phyloP scores from a whole-genome alignment of 306 rosid genomes.

The Cucurbita moschata region DNA sequence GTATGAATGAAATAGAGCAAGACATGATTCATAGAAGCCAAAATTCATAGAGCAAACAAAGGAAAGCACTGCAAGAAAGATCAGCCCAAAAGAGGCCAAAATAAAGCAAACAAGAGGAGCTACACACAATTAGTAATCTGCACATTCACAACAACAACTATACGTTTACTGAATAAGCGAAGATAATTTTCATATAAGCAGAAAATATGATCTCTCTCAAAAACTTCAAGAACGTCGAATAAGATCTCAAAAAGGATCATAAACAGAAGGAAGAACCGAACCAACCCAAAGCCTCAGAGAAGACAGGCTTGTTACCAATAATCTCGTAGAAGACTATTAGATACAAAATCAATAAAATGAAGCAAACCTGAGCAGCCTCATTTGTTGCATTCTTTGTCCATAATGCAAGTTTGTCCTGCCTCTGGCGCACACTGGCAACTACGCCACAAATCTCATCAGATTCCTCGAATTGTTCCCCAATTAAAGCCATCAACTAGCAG shows the following conservation, averaged over 20 bases:
- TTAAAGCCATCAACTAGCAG: conserved; percentile 79
- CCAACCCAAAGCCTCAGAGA: neutral
- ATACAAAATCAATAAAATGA: neutral
- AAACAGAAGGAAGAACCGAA: neutral
- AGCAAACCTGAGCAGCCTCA: conserved; percentile 79
- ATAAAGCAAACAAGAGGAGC: neutral
- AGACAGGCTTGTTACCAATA: neutral
- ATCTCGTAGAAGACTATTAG: neutral
- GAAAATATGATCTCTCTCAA: neutral
- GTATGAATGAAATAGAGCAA: neutral
- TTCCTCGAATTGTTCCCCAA: conserved; percentile 93
- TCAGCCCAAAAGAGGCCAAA: neutral
- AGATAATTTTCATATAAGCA: neutral
- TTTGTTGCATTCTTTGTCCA: conserved; percentile 95
- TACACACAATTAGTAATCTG: neutral
- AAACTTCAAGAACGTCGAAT: neutral
- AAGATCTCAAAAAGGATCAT: neutral
- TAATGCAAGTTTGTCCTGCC: conserved; percentile 78
- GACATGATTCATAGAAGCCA: neutral
- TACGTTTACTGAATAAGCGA: neutral
- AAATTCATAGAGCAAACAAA: neutral
- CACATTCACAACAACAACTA: neutral
- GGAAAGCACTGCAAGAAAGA: neutral
- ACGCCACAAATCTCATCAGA: conserved; percentile 87
- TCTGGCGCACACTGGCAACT: conserved; percentile 85